Evolutionary conservation across 495 filamentous ascomycete genomes (phyloP), one percentile per base, ranked within the genome.

Genomic region (Acidiella bohemica): DNA sequence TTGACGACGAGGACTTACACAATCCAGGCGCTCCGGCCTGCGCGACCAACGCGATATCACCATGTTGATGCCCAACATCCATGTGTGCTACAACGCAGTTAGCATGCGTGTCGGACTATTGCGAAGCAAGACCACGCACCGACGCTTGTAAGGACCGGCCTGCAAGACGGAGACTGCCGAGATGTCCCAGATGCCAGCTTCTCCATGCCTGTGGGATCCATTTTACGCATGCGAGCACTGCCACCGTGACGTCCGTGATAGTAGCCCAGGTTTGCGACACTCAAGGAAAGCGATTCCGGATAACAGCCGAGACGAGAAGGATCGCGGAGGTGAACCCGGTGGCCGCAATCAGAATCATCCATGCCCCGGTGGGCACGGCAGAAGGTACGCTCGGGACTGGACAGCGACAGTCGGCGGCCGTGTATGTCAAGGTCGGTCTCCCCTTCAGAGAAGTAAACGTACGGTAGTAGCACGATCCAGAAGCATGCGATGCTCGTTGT

Each of bases 11-110:
- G 34, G 5, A 37, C 12, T 18, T 37, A 37, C 4, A 37, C 34
- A n/a, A 20, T 37, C 34, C 34, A 37, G 34, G 20, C 34, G 22
- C 34, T 37, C 34, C 34, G 26, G 19, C 12, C 34, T 23, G 14
- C 19, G 3, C 23, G 12, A 11, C 34, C 34, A 4, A 37, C 34
- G 22, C 34, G 34, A 22, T n/a, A 37, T 2, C 19, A 37, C 26
- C 34, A 37, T 37, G 19, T 11, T n/a, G 34, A 37, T 24, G 34
- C 34, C 4, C 19, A 37, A 37, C 12, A 37, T 37, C 34, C 19
- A 37, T 23, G 34, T 37, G 20, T 37, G 26, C 34, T 37, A 17
- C 31, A 17, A 10, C 9, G 11, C 18, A 10, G 2, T 7, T 17
- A 18, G 11, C 10, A 14, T 8, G 16, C 5, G 21, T 4, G 12